Conservation (phyloP, 192 early-diverging fungal species). For the Umbelopsis vinacea region DNA sequence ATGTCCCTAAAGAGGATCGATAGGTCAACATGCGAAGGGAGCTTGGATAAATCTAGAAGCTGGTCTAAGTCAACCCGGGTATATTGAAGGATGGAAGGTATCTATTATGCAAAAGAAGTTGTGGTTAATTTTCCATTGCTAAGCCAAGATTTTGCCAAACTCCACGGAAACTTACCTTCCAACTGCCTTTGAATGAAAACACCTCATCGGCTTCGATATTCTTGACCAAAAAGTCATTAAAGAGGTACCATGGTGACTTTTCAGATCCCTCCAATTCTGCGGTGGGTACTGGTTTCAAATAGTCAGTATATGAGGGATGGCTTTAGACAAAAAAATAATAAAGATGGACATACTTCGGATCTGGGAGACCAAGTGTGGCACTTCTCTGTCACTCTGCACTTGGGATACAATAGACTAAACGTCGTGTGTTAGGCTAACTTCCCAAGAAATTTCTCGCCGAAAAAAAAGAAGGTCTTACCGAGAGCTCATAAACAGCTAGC, state of each 20-base stretch:
- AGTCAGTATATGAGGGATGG: neutral
- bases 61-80: constrained; percentile 56
- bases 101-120: constrained; percentile 35
- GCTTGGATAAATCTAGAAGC: constrained; percentile 50
- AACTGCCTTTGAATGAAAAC: constrained; percentile 55
- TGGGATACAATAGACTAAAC: constrained; percentile 56
- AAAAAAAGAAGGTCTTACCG: constrained; percentile 37
- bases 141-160: too few species aligned
- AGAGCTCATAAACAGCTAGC: constrained; percentile 68
- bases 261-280: constrained; percentile 34
- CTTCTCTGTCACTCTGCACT: constrained; percentile 57
- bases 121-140: too few species aligned
- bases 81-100: constrained; percentile 74
- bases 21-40: constrained; percentile 49
- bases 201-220: constrained; percentile 69
- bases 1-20: constrained; percentile 61
- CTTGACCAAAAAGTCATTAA: constrained; percentile 96
- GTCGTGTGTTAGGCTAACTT: neutral
- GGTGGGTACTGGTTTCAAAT: constrained; percentile 39
- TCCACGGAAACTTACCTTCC: constrained; percentile 51
- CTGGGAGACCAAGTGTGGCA: constrained; percentile 73
- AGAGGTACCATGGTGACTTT: constrained; percentile 78
- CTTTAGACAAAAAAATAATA: too few species aligned
- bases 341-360: constrained; percentile 55
- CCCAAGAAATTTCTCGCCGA: neutral